A percentile compares a stretch with the other conserved stretches of the same genome.
phyloP scores from a whole-genome alignment of 73 alveolate genomes.

The Loxodes magnus region DNA sequence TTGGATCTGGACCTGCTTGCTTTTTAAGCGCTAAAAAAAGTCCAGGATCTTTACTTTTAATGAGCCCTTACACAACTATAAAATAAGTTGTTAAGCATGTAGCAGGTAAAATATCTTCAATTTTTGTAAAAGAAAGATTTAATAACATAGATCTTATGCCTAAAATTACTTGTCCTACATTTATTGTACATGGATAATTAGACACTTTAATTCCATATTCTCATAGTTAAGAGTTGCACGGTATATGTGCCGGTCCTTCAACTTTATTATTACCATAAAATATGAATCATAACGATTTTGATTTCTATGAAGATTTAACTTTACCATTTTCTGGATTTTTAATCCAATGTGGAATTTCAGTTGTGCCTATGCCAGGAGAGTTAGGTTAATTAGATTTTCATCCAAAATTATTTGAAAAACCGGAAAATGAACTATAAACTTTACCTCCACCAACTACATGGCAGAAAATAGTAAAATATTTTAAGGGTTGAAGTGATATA shows the following conservation, averaged over 20 bases:
- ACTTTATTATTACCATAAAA: constrained; percentile 60
- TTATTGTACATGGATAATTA: constrained; percentile 87
- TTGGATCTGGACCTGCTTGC: constrained; percentile 89
- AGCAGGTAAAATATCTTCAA: constrained; percentile 44
- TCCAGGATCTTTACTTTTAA: constrained; percentile 59
- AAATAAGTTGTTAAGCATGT: constrained; percentile 57
- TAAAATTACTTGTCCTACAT: constrained; percentile 82
- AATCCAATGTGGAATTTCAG: constrained; percentile 10
- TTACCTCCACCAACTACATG: too few species aligned
- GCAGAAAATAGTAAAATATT: too few species aligned
- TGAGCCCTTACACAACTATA: constrained; percentile 77
- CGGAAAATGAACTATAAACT: too few species aligned
- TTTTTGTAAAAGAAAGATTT: constrained; percentile 66
- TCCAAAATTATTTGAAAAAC: too few species aligned
- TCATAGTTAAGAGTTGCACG: constrained; percentile 70
- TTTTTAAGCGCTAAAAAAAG: constrained; percentile 56
- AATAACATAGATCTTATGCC: constrained; percentile 59
- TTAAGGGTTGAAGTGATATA: too few species aligned
- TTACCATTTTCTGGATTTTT: constrained; percentile 7
- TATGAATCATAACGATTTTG: constrained; percentile 89
- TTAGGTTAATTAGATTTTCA: too few species aligned
- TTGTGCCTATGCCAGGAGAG: too few species aligned
- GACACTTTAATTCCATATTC: constrained; percentile 81
- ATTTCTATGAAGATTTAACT: constrained; percentile 50
- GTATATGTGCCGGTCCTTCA: constrained; percentile 70